phyloP scores from a whole-genome alignment of 2,329 filamentous ascomycete genomes.

The Hysterium pulicare region DNA sequence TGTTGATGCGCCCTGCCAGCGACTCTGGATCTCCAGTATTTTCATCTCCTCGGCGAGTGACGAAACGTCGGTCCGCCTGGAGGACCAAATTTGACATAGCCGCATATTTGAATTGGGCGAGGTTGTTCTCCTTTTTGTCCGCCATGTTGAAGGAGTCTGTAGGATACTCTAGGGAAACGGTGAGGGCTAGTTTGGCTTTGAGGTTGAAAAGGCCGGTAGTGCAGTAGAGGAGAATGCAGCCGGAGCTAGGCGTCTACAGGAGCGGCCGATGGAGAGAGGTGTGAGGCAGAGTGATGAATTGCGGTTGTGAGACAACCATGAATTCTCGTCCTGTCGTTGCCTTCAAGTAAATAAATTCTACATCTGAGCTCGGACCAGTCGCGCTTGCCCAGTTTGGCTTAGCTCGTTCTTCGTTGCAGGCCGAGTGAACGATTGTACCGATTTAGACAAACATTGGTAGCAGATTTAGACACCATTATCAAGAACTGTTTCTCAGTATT shows the following conservation, averaged over 20 bases:
- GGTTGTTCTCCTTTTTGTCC: constrained; percentile 60
- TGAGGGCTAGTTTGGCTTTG: no score
- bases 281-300: no score
- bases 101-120: constrained; percentile 98
- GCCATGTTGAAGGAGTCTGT: constrained; percentile 56
- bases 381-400: neutral
- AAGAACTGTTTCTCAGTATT: no score
- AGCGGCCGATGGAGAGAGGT: no score
- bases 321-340: no score
- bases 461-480: no score
- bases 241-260: no score
- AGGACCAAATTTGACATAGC: constrained; percentile 99
- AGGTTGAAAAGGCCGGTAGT: no score
- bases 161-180: neutral
- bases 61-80: constrained; percentile 97
- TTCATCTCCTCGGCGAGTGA: constrained; percentile 88
- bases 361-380: neutral
- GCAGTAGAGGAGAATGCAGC: no score
- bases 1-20: constrained; percentile 86
- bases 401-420: neutral
- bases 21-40: constrained; percentile 97
- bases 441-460: no score
- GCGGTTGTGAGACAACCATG: neutral
- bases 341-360: no score
- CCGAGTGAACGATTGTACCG: no score